Base-by-base conservation (phyloP, 495 filamentous ascomycete genomes). In the Viridothelium virens region DNA sequence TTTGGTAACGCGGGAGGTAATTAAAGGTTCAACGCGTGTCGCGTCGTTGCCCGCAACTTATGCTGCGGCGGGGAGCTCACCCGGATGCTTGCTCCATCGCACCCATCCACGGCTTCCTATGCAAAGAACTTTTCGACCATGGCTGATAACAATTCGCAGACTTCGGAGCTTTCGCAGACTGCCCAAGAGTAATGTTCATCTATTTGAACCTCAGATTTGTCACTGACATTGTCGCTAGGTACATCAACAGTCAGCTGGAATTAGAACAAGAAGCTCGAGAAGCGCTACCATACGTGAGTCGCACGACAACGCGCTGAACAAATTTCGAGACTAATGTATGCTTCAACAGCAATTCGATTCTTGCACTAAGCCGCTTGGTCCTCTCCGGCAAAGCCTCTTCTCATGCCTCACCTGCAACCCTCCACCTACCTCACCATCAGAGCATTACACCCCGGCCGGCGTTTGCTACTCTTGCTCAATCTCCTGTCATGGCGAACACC, bases 381-480 rank as follows among this genome's bases (percentile, higher is more conserved):
- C 91, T 2, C 82, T 97, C 33, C 89, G 92, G 33, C 94, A 98
- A 75, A 85, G 76, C 39, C 83, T 97, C 34, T 98, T 92, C 71
- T 87, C 93, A 59, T 97, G 94, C 68, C 77, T 96, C 46, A 96
- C 94, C 56, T 97, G 94, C 81, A 93, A 91, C 69, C 91, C 94
- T 38, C 86, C 90, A 25, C 86, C 90, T 11, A 64, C 78, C 3
- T 80, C 85, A 48, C 70, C 82, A 3, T 79, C 83, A 63, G 84
- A 86, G 6, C 70, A 83, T n/a, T 91, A 87, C 76, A 85, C 79
- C 14, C 81, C 89, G 3, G 94, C 92, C 7, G 94, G 86, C 31
- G 86, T 98, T 66, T 98, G 94, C 79, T 98, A 98, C 72, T 89
- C 91, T 33, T 99, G 94, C 80, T 96, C 91, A 18, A 94, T 99